Evolutionary conservation across 2,329 filamentous ascomycete genomes (phyloP).

Genomic region (Magnaporthiopsis incrustans): DNA sequence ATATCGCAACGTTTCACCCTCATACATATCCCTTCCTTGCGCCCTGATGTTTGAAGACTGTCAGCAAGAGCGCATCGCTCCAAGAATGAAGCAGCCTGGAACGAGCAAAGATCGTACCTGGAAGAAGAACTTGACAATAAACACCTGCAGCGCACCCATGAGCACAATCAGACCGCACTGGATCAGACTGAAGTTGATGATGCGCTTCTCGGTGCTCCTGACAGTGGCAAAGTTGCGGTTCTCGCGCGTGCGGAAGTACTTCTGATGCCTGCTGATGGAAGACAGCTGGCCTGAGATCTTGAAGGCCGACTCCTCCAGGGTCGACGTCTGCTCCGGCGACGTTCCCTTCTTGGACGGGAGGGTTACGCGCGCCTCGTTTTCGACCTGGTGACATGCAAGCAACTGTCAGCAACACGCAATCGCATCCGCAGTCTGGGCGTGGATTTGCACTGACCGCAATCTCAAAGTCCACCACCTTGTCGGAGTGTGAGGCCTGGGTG

Average conservation of each 20-base stretch:
- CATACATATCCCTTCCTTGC: constrained; percentile 63
- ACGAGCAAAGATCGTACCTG: constrained; percentile 46
- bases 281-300: constrained; percentile 90
- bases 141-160: constrained; percentile 95
- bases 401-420: constrained; percentile 10
- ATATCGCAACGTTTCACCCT: constrained; percentile 20
- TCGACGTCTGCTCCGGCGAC: constrained; percentile 78
- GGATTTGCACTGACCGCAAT: constrained; percentile 60
- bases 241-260: constrained; percentile 98
- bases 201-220: constrained; percentile 86
- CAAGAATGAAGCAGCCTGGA: background rate
- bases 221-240: constrained; percentile 99
- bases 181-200: constrained; percentile 95
- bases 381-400: constrained; percentile 51
- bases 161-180: constrained; percentile 85
- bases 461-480: constrained; percentile 97
- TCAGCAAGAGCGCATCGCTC: constrained; percentile 4
- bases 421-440: background rate
- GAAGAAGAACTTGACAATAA: constrained; percentile 98
- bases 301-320: constrained; percentile 88
- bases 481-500: constrained; percentile 93
- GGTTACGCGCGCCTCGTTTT: constrained; percentile 76
- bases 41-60: constrained; percentile 31
- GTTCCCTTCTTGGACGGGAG: constrained; percentile 85
- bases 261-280: constrained; percentile 93